Evolutionary conservation across 495 filamentous ascomycete species (phyloP).

Genomic region (Annulohypoxylon bovei): DNA sequence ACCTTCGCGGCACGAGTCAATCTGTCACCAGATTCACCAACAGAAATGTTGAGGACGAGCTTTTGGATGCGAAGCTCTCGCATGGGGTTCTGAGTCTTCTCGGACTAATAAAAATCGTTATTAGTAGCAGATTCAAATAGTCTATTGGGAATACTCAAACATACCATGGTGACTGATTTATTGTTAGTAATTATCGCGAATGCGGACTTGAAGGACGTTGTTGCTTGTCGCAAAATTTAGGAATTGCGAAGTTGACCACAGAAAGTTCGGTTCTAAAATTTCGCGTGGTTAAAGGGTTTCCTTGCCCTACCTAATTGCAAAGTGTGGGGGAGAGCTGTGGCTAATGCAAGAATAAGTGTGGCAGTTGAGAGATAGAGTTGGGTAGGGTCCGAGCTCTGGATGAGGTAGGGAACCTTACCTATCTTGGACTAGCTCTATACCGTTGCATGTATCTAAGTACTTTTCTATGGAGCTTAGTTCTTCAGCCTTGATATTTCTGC

Average conservation of each 20-base stretch:
- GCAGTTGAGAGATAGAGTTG: constrained; percentile 17
- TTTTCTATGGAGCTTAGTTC: constrained; percentile 28
- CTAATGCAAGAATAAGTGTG: constrained; percentile 34
- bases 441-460: background rate
- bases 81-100: constrained; percentile 96
- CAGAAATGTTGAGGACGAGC: constrained; percentile 99
- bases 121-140: constrained; percentile 24
- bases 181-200: constrained; percentile 43
- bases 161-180: constrained; percentile 47
- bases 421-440: constrained; percentile 7
- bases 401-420: constrained; percentile 10
- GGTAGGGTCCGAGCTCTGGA: constrained; percentile 38
- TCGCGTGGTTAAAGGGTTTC: constrained; percentile 43
- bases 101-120: constrained; percentile 51
- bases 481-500: constrained; percentile 41
- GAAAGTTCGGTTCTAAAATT: constrained; percentile 42
- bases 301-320: constrained; percentile 46
- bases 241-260: constrained; percentile 32
- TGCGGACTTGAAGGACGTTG: constrained; percentile 26
- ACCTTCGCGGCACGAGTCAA: constrained; percentile 99
- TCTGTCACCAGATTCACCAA: constrained; percentile 99
- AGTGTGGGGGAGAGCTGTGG: constrained; percentile 16
- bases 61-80: constrained; percentile 99
- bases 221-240: constrained; percentile 26
- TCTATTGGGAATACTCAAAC: constrained; percentile 3